These are phyloP conservation scores for Erythrobasidium yunnanense DNA, from an alignment of 768 basidiomycete genomes.

Conservation along the genomic window DNA sequence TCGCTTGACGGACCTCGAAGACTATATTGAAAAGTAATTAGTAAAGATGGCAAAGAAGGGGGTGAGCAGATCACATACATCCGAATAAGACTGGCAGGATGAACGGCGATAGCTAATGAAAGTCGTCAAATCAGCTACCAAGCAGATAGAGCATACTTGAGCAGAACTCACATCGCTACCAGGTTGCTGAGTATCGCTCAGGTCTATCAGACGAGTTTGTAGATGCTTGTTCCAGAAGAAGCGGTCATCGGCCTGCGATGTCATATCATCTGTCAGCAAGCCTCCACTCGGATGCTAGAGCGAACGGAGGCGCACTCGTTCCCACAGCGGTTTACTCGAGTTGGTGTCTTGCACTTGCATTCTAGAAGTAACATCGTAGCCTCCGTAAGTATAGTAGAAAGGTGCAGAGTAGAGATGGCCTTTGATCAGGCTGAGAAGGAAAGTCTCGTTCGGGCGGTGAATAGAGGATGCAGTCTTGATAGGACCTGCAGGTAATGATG, in stretches of 20 bases:
- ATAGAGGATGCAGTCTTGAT: slow-evolving; percentile 39
- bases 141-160: not conserved
- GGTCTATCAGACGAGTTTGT: slow-evolving; percentile 55
- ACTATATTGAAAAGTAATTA: slow-evolving; percentile 48
- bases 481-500: slow-evolving; percentile 41
- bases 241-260: slow-evolving; percentile 68
- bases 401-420: slow-evolving; percentile 68
- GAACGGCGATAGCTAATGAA: slow-evolving; percentile 68
- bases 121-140: not conserved
- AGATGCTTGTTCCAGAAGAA: slow-evolving; percentile 96
- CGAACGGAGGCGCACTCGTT: slow-evolving; percentile 54
- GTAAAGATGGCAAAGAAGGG: no score
- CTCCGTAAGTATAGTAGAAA: slow-evolving; percentile 74
- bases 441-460: slow-evolving; percentile 75
- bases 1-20: slow-evolving; percentile 66
- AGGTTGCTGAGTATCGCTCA: slow-evolving; percentile 34
- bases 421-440: slow-evolving; percentile 72
- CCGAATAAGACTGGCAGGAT: slow-evolving; percentile 91
- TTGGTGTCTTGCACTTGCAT: slow-evolving; percentile 67
- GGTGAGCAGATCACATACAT: slow-evolving; percentile 52
- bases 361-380: slow-evolving; percentile 75
- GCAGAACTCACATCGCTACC: not conserved
- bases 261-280: slow-evolving; percentile 23
- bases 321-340: slow-evolving; percentile 58
- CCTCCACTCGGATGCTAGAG: not conserved